phyloP scores from a whole-genome alignment of 140 eudicot genomes.

The Senecio squalidus region DNA sequence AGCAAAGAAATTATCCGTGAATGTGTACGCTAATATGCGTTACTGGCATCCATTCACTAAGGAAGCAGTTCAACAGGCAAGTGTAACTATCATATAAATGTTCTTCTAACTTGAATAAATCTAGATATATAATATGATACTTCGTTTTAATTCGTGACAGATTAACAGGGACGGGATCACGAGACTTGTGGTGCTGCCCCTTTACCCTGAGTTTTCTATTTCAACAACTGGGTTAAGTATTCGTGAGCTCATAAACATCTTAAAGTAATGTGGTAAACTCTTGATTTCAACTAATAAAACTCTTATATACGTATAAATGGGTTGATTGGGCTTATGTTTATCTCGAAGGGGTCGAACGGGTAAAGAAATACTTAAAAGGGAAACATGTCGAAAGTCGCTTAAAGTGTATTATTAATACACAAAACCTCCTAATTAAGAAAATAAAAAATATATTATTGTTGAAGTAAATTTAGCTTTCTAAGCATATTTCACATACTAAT shows the following conservation, averaged over 20 bases:
- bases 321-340: neutral
- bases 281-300: too few species aligned
- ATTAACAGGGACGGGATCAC: slow-evolving; percentile 73
- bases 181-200: slow-evolving; percentile 82
- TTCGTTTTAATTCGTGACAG: slow-evolving; percentile 21
- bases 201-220: slow-evolving; percentile 89
- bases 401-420: too few species aligned
- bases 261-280: slow-evolving; percentile 46
- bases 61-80: slow-evolving; percentile 89
- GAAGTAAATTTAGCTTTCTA: too few species aligned
- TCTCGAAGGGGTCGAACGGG: neutral
- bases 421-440: too few species aligned
- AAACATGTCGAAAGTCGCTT: neutral
- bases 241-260: slow-evolving; percentile 65
- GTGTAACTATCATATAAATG: too few species aligned
- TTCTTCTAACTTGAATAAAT: too few species aligned
- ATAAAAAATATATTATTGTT: too few species aligned
- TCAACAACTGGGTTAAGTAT: slow-evolving; percentile 94
- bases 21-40: slow-evolving; percentile 89
- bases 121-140: neutral
- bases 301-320: neutral
- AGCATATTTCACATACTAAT: too few species aligned
- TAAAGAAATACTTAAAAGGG: neutral
- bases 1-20: slow-evolving; percentile 44
- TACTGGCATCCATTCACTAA: slow-evolving; percentile 97